Conservation (phyloP, 1,284 basidiomycete species). For the Pyrrhoderma lamaoense region DNA sequence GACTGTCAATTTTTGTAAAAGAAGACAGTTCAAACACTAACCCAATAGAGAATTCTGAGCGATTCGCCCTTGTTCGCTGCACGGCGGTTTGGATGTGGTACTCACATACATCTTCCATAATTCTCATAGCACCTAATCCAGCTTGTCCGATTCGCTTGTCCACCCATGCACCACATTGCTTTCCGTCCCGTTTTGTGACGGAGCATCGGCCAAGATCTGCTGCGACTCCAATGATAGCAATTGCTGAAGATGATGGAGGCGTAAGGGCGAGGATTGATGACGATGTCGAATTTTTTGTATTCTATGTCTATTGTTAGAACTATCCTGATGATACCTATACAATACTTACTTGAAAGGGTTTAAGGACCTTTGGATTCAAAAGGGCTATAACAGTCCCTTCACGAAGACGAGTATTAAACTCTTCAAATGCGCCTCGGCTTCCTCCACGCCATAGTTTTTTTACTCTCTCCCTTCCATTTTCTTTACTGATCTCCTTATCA, state of each 20-base stretch:
- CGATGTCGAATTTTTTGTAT: constrained; percentile 60
- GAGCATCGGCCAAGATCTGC: constrained; percentile 80
- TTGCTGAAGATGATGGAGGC: constrained; percentile 72
- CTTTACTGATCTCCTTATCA: constrained; percentile 44
- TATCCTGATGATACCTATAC: not conserved
- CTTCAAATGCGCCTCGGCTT: constrained; percentile 88
- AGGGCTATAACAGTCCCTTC: constrained; percentile 89
- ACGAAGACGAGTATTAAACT: constrained; percentile 68
- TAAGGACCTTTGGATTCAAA: constrained; percentile 81
- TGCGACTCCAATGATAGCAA: constrained; percentile 81
- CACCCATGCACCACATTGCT: constrained; percentile 78
- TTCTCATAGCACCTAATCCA: not conserved
- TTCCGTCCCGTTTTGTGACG: constrained; percentile 73
- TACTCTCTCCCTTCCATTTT: constrained; percentile 33
- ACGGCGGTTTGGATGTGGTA: constrained; percentile 82
- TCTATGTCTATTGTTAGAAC: constrained; percentile 33
- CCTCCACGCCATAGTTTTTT: constrained; percentile 77
- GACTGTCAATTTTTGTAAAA: constrained; percentile 12
- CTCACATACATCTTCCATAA: constrained; percentile 66
- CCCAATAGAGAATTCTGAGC: constrained; percentile 82
- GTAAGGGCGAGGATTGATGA: constrained; percentile 84
- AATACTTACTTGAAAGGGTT: constrained; percentile 67
- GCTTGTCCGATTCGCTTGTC: constrained; percentile 63
- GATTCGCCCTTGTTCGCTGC: constrained; percentile 57
- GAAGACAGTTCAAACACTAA: constrained; percentile 29